Base-by-base conservation (phyloP, 257 asterid genomes). In the Fraxinus anomala region DNA sequence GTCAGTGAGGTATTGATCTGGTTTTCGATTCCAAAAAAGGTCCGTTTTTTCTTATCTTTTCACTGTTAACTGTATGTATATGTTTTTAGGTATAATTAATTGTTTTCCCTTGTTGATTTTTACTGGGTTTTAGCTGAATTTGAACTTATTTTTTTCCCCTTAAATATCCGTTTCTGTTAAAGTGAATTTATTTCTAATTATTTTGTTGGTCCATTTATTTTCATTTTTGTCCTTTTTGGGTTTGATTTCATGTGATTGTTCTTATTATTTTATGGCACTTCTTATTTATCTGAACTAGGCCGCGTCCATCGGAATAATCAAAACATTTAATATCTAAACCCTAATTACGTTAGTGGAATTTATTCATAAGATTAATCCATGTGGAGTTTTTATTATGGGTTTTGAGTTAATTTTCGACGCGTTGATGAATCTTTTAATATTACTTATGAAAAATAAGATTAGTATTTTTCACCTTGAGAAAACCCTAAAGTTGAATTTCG, bases 11-110 rank as follows among this genome's bases (percentile, higher is more conserved):
- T 37, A 68, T 75, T 82, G 87, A 81, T 85, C 77, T 73, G 82
- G 56, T 80, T 80, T 42, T 61, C 78, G 81, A 84, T 84, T 81
- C 59, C 77, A 34, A 28, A 42, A 70, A 74, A 82, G 87, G 80
- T 83, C 30, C n/a, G 82, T 44, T 21, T 70, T 24, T 56, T 65
- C 24, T 19, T 26, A 34, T 24, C 6, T 49, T 72, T 28, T 66
- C 39, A 34, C 78, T 81, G 68, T 69, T 75, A 5, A 0, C 49
- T 30, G 73, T 80, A 75, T 66, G 30, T 0, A 16, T 40, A 9
- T 13, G 13, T 74, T 63, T 75, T 21, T 69, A 37, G 65, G 44
- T 59, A 19, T 70, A 28, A 9, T 59, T 47, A 16, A 6, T 79
- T 72, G 6, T 74, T 42, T 34, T 8, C 2, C 14, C 54, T 6